Evolutionary conservation across 495 filamentous ascomycete species (phyloP).

Genomic region (Elasticomyces elasticus): DNA sequence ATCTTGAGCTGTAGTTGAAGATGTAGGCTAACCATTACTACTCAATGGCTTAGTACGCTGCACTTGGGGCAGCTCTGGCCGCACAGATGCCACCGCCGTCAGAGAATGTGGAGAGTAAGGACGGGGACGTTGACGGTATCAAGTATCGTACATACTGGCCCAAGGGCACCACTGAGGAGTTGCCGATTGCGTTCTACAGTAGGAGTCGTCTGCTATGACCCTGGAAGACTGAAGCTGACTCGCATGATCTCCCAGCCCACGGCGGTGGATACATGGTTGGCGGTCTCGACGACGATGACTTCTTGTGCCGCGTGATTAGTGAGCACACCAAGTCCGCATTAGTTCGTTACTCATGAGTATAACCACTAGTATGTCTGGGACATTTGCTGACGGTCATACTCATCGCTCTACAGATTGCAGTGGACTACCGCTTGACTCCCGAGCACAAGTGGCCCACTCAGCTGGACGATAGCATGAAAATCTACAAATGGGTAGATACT

Average conservation of each 20-base stretch:
- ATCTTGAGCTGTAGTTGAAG: no score
- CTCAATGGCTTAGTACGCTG: no score
- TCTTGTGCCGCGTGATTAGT: constrained; percentile 23
- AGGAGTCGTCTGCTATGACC: neutral
- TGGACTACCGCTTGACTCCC: constrained; percentile 28
- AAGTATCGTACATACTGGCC: constrained; percentile 13
- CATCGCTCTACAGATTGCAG: no score
- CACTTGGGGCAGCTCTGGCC: neutral
- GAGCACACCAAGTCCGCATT: constrained; percentile 22
- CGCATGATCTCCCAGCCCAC: constrained; percentile 7
- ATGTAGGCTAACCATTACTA: no score
- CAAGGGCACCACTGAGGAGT: neutral
- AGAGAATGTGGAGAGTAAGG: constrained; percentile 6
- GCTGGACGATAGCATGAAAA: constrained; percentile 25
- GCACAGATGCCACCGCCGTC: constrained; percentile 3
- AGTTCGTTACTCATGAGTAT: no score
- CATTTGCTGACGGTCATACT: no score
- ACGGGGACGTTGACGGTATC: constrained; percentile 12
- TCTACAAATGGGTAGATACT: constrained; percentile 15
- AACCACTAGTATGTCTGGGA: no score
- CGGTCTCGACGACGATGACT: constrained; percentile 24
- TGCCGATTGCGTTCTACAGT: constrained; percentile 2
- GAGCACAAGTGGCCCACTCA: constrained; percentile 25
- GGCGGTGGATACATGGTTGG: constrained; percentile 26
- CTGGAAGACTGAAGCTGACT: neutral